These are phyloP conservation scores for Yarrowia hollandica DNA, from an alignment of 805 yeast genomes.

Conservation along the genomic window DNA sequence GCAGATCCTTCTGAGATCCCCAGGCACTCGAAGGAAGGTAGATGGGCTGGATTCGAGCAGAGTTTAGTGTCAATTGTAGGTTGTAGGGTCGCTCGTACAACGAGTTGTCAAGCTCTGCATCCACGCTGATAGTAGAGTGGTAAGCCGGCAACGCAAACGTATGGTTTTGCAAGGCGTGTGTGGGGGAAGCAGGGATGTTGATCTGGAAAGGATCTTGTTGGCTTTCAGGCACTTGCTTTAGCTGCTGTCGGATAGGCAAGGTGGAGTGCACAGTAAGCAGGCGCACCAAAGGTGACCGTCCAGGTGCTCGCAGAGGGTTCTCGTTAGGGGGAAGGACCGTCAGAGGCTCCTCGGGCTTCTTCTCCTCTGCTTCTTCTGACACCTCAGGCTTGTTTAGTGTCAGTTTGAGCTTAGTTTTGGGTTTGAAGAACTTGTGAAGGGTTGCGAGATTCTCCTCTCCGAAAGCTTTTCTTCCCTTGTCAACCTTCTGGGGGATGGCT, in stretches of 20 bases:
- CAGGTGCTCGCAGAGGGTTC: constrained; percentile 33
- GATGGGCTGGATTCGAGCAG: constrained; percentile 38
- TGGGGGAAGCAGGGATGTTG: constrained; percentile 43
- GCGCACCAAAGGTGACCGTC: constrained; percentile 37
- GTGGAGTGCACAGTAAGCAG: constrained; percentile 41
- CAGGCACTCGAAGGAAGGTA: constrained; percentile 33
- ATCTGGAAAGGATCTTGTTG: constrained; percentile 43
- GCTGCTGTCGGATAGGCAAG: constrained; percentile 40
- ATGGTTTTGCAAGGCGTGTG: constrained; percentile 44
- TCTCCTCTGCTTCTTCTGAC: not conserved
- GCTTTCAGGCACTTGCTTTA: constrained; percentile 36
- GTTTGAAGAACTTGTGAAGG: constrained; percentile 32
- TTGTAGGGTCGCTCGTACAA: constrained; percentile 41
- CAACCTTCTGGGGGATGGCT: constrained; percentile 44
- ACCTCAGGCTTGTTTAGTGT: constrained; percentile 1
- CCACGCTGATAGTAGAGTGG: constrained; percentile 50
- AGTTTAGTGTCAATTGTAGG: constrained; percentile 40
- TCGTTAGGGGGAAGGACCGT: constrained; percentile 34
- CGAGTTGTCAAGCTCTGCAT: constrained; percentile 48
- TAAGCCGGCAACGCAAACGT: constrained; percentile 51
- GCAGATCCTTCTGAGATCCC: constrained; percentile 35
- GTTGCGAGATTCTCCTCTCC: constrained; percentile 29
- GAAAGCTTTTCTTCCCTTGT: constrained; percentile 35
- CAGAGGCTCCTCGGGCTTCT: constrained; percentile 32
- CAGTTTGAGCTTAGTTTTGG: constrained; percentile 26